These are phyloP conservation scores for Daldinia sp. DNA, from an alignment of 2,329 filamentous ascomycete genomes.

Conservation along the genomic window DNA sequence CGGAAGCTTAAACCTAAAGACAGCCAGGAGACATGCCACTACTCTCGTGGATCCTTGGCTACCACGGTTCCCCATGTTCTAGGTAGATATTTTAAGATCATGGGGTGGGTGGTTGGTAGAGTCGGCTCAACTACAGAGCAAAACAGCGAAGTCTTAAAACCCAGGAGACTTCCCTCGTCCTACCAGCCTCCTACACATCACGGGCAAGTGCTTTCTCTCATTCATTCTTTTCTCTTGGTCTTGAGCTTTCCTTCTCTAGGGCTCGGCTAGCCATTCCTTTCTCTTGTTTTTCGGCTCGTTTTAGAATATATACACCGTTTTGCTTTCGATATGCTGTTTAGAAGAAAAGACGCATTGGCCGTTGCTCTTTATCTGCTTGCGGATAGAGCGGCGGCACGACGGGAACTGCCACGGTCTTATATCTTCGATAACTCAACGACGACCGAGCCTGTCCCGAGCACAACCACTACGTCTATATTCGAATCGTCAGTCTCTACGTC, in stretches of 20 bases:
- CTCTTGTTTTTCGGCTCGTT: constrained; percentile 24
- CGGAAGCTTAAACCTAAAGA: constrained; percentile 2
- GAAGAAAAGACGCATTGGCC: constrained; percentile 30
- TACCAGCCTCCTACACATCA: background rate
- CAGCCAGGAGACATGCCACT: background rate
- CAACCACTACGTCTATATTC: constrained; percentile 1
- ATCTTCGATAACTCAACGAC: constrained; percentile 12
- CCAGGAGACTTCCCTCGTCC: constrained; percentile 4
- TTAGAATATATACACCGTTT: constrained; percentile 14
- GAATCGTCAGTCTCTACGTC: background rate
- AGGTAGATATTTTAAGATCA: constrained; percentile 17
- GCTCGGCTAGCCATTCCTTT: constrained; percentile 40
- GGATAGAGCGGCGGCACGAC: constrained; percentile 27
- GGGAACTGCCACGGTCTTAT: constrained; percentile 20
- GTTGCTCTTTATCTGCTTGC: constrained; percentile 37
- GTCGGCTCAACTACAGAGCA: constrained; percentile 4
- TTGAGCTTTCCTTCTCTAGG: constrained; percentile 35
- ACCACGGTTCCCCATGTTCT: constrained; percentile 1
- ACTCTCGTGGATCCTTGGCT: constrained; percentile 9
- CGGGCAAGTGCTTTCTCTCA: constrained; percentile 23
- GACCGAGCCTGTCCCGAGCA: constrained; percentile 3
- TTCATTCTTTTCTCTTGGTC: constrained; percentile 32
- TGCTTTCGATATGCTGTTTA: constrained; percentile 45
- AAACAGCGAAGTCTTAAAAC: constrained; percentile 22
- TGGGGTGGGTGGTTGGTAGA: constrained; percentile 8